A percentile compares a stretch with the other conserved stretches of the same genome.
Evolutionary conservation across 73 alveolate species (phyloP).

Genomic region (Paramecium tetraurelia): DNA sequence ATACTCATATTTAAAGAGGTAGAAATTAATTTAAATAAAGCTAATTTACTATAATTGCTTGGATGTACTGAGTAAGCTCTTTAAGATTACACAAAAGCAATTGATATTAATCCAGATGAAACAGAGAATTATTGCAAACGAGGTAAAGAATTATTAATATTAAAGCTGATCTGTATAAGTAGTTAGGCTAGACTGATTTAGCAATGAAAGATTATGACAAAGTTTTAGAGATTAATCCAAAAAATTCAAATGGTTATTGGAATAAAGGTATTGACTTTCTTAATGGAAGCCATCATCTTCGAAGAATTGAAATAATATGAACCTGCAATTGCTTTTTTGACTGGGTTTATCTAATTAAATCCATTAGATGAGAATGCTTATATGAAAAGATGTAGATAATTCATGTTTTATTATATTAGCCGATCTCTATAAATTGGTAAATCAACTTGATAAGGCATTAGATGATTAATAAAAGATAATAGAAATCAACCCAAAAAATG

Average conservation of each 20-base stretch:
- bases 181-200: neutral
- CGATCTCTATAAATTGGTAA: neutral
- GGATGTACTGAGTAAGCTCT: neutral
- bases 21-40: neutral
- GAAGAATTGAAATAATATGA: neutral
- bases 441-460: neutral
- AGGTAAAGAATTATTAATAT: neutral
- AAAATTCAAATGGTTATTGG: neutral
- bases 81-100: neutral
- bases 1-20: neutral
- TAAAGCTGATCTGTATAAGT: neutral
- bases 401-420: neutral
- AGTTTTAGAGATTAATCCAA: neutral
- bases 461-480: neutral
- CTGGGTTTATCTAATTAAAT: neutral
- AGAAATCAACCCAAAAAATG: neutral
- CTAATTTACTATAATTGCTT: neutral
- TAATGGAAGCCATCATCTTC: neutral
- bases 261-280: neutral
- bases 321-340: neutral
- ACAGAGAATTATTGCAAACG: neutral
- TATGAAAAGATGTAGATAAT: neutral
- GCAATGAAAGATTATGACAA: neutral
- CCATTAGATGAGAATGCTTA: neutral
- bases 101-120: neutral